These are phyloP conservation scores for Hyaloscypha bicolor DNA, from an alignment of 495 filamentous ascomycete species.

Conservation along the genomic window DNA sequence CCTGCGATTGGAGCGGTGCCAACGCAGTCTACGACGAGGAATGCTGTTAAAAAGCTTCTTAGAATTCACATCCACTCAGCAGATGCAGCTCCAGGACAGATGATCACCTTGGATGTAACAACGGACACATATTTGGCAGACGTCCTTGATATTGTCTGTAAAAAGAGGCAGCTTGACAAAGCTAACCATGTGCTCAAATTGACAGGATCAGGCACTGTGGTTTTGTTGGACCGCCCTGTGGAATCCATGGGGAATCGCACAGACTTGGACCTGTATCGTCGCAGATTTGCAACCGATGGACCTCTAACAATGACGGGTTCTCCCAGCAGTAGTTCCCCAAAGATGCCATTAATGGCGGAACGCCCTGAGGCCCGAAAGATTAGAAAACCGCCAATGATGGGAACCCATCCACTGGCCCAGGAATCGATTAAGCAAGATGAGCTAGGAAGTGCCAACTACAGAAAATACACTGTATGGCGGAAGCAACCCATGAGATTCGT, in stretches of 20 bases:
- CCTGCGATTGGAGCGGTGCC: conserved; percentile 50
- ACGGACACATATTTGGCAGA: conserved; percentile 95
- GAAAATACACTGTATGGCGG: conserved; percentile 87
- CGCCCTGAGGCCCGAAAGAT: conserved; percentile 60
- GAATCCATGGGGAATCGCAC: conserved; percentile 81
- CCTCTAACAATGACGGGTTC: conserved; percentile 76
- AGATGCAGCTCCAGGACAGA: conserved; percentile 60
- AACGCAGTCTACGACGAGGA: conserved; percentile 63
- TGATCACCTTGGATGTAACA: conserved; percentile 79
- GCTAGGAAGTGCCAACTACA: conserved; percentile 63
- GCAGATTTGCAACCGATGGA: conserved; percentile 81
- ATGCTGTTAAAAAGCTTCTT: conserved; percentile 82
- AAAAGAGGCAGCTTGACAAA: conserved; percentile 87
- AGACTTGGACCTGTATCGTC: conserved; percentile 83
- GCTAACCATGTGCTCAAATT: conserved; percentile 87
- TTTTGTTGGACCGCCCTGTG: conserved; percentile 81
- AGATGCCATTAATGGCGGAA: conserved; percentile 69
- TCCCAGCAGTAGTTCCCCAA: conserved; percentile 74
- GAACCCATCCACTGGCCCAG: conserved; percentile 76
- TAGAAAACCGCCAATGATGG: conserved; percentile 65
- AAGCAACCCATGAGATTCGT: conserved; percentile 95
- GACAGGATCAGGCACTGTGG: conserved; percentile 78
- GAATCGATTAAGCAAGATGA: conserved; percentile 68
- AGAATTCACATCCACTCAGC: conserved; percentile 76
- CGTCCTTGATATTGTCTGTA: conserved; percentile 87